A percentile compares a stretch with the other conserved stretches of the same genome.
phyloP scores from a whole-genome alignment of 176 grass and related monocot species.

The Pharus latifolius region DNA sequence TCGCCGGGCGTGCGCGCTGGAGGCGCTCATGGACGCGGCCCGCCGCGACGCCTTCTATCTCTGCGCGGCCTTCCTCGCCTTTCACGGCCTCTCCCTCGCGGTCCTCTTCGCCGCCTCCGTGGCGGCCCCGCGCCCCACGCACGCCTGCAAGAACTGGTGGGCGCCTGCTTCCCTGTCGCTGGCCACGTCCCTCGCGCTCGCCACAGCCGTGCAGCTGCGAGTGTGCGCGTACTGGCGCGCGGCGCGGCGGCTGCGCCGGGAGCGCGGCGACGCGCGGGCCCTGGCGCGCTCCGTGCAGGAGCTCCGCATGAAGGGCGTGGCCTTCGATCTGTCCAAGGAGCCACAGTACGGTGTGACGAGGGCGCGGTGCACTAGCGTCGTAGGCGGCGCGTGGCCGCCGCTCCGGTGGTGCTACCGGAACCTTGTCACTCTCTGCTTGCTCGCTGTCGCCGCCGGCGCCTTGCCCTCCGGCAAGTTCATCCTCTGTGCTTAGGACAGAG shows the following conservation, averaged over 20 bases:
- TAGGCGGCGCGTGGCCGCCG: slow-evolving; percentile 47
- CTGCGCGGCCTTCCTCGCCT: slow-evolving; percentile 77
- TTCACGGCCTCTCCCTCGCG: slow-evolving; percentile 69
- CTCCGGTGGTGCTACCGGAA: slow-evolving; percentile 64
- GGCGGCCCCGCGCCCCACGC: neutral
- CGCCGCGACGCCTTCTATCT: slow-evolving; percentile 70
- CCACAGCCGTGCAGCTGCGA: slow-evolving; percentile 43
- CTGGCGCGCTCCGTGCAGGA: slow-evolving; percentile 69
- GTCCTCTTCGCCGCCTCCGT: slow-evolving; percentile 71
- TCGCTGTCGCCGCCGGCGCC: slow-evolving; percentile 40
- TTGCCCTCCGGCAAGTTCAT: slow-evolving; percentile 53
- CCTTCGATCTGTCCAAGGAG: slow-evolving; percentile 86
- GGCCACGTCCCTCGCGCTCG: slow-evolving; percentile 60
- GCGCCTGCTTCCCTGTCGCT: slow-evolving; percentile 52
- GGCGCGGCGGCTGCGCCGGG: slow-evolving; percentile 36
- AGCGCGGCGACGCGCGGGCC: slow-evolving; percentile 52
- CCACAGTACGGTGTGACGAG: slow-evolving; percentile 49
- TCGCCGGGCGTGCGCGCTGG: slow-evolving; percentile 44
- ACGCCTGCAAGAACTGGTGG: slow-evolving; percentile 63
- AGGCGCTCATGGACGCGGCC: slow-evolving; percentile 46
- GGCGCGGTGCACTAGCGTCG: slow-evolving; percentile 75
- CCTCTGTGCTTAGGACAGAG: slow-evolving; percentile 38
- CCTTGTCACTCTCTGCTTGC: slow-evolving; percentile 51
- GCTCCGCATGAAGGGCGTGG: slow-evolving; percentile 60
- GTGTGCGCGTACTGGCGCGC: slow-evolving; percentile 65